Evolutionary conservation across 371 early-diverging fungal species (phyloP), one percentile per base, ranked within the genome.

Genomic region (Neoconidiobolus thromboides): DNA sequence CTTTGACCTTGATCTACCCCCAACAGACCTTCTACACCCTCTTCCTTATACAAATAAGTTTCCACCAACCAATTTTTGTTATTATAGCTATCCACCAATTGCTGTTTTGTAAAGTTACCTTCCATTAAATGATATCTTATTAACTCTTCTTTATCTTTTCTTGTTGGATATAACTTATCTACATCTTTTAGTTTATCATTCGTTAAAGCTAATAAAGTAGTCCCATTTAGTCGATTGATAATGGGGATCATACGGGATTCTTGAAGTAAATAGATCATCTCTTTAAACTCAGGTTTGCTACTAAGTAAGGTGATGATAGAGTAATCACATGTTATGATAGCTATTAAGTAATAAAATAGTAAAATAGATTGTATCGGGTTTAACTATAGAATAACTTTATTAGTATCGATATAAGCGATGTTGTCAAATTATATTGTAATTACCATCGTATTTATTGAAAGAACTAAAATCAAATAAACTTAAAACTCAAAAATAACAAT

Each of bases 241-340:
- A 10, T 12, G 5, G 55, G 55, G 3, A 55, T 55, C 55, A 55
- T 55, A 26, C 55, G 26, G 0, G 55, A 37, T 41, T 55, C 55
- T 42, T 55, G 55, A 40, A 55, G 55, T 3, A 55, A 40, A 55
- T 55, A 55, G 12, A 55, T 42, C 55, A 55, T 55, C 37, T 10
- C 14, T 9, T 36, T 42, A 40, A 38, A 55, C 7, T n/a, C 55
- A 12, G 55, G 55, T 12, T 55, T 41, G 3, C 38, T 9, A 37
- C 55, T 41, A 5, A 55, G 42, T 6, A 55, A 5, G 55, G 15
- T 41, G 37, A 55, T 55, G 40, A 55, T 38, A 38, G 52, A 26
- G 26, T 26, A 26, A 26, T 26, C 26, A 26, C 26, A 26, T 26
- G 26, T 26, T 26, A 26, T 26, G 26, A 26, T 26, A 26, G 26